Evolutionary conservation across 2,329 filamentous ascomycete genomes (phyloP).

Genomic region (Cladosporium sphaerospermum): DNA sequence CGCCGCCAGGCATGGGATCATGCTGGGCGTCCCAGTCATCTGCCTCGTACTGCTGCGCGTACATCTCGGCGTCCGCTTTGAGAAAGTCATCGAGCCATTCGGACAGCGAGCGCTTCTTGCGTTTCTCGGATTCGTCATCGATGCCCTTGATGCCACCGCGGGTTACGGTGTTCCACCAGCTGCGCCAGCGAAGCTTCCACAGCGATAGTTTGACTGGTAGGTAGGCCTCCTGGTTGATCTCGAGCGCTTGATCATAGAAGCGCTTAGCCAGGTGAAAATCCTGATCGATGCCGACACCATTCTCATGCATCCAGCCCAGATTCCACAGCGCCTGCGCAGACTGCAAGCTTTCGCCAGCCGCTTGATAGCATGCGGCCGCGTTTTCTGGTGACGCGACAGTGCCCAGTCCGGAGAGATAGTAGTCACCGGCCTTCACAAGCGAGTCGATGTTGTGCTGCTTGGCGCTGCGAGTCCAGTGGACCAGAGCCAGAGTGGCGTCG

Average conservation of each 20-base stretch:
- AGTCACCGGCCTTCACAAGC: slow-evolving; percentile 96
- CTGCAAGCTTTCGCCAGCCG: slow-evolving; percentile 82
- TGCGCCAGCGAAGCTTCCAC: slow-evolving; percentile 74
- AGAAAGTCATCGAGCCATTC: slow-evolving; percentile 89
- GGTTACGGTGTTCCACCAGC: slow-evolving; percentile 91
- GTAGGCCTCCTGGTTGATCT: slow-evolving; percentile 87
- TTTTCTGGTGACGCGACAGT: slow-evolving; percentile 62
- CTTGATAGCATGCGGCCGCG: slow-evolving; percentile 86
- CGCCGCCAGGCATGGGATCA: slow-evolving; percentile 47
- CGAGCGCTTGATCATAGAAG: slow-evolving; percentile 87
- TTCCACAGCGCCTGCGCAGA: slow-evolving; percentile 97
- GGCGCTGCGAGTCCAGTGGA: slow-evolving; percentile 93
- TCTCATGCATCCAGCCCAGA: slow-evolving; percentile 98
- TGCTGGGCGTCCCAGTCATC: slow-evolving; percentile 40
- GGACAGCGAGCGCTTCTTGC: slow-evolving; percentile 48
- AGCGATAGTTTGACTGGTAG: slow-evolving; percentile 84
- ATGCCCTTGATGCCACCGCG: slow-evolving; percentile 90
- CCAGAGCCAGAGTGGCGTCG: slow-evolving; percentile 64
- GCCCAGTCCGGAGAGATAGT: slow-evolving; percentile 81
- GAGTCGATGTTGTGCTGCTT: slow-evolving; percentile 91
- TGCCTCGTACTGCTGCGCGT: slow-evolving; percentile 46
- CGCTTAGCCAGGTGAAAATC: slow-evolving; percentile 96
- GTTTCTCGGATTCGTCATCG: slow-evolving; percentile 57
- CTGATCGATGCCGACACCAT: slow-evolving; percentile 84
- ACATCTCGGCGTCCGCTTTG: slow-evolving; percentile 44